Conservation (phyloP, 192 early-diverging fungal species). For the Coemansia sp. region DNA sequence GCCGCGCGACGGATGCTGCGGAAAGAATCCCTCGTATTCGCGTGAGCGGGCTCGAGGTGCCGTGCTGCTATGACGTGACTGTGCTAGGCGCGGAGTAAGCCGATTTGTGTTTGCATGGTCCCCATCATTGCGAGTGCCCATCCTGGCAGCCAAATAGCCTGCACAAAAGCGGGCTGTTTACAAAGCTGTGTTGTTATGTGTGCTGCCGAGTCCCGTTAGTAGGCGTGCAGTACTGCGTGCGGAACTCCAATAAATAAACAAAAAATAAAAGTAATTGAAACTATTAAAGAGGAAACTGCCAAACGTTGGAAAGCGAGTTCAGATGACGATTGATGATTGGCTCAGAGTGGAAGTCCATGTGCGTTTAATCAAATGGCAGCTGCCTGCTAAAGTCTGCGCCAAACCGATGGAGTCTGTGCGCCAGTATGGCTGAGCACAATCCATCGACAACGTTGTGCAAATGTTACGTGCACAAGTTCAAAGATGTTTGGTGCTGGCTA, state of each 20-base stretch:
- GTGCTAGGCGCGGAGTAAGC: neutral
- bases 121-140: slow-evolving; percentile 8
- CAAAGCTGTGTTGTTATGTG: neutral
- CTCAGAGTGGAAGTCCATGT: neutral
- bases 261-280: neutral
- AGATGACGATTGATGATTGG: neutral
- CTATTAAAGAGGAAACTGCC: neutral
- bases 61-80: slow-evolving; percentile 4
- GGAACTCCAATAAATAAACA: neutral
- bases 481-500: too few species aligned
- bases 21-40: slow-evolving; percentile 39
- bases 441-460: too few species aligned
- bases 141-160: slow-evolving; percentile 3
- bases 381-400: neutral
- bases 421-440: too few species aligned
- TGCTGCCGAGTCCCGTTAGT: neutral
- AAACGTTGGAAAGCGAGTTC: neutral
- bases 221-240: neutral
- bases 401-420: too few species aligned
- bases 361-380: neutral
- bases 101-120: neutral
- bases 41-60: neutral
- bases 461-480: too few species aligned
- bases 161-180: neutral
- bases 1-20: slow-evolving; percentile 36